Evolutionary conservation across 169 alveolate species (phyloP), one percentile per base, ranked within the genome.

Genomic region (Plasmodium ovale): DNA sequence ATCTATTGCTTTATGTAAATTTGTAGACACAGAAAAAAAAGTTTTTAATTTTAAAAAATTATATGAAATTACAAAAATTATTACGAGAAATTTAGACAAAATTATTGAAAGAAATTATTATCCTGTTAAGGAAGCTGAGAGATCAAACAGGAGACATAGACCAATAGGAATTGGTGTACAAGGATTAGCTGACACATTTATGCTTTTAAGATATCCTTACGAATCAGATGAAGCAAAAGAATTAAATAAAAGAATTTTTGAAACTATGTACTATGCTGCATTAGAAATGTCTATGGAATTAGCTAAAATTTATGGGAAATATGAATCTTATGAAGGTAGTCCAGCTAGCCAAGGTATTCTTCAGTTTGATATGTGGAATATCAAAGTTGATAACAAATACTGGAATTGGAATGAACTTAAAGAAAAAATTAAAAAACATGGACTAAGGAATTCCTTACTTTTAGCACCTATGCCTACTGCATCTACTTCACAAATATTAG

Each of bases 401-500:
- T 98, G 98, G 94, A 98, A 99, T 79, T 99, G 99, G 99, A 98
- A 95, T 42, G 88, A 64, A 2, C 93, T 99, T 33, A 97, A 97
- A 94, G 92, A 85, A 12, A 95, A 95, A 39, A 97, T 99, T 27
- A 92, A 91, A 53, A 89, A 94, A 65, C 92, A 95, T 92, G 99
- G 99, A 14, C 92, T 98, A 72, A 94, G 99, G 44, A 99, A 99
- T 93, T 98, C 99, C 7, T 95, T 99, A 9, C 90, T 99, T 44
- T 88, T 98, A 37, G 99, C 99, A 4, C 99, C 99, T 29, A 99
- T 99, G 99, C 99, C 99, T 0, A 99, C 99, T 9, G 99, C 99
- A 0, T 94, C 98, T 65, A 99, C 99, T 14, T 97, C 99, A 1
- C 99, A 98, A 94, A 98, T 98, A 51, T 94, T 98, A 35, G 98